Conservation (phyloP, 2,329 filamentous ascomycete species). For the Amauroascus niger region DNA sequence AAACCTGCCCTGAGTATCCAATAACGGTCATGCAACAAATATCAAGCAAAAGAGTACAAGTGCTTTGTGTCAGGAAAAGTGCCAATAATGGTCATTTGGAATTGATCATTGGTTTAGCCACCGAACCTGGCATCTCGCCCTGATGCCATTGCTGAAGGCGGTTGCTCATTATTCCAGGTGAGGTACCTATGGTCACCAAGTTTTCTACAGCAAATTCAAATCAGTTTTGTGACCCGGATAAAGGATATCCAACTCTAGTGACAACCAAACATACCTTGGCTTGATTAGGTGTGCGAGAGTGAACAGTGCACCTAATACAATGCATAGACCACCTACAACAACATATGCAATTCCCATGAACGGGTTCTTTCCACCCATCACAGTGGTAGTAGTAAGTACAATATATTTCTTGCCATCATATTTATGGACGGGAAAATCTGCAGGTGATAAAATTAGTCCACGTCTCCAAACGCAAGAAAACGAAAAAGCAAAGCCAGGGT, state of each 20-base stretch:
- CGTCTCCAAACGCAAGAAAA: neutral
- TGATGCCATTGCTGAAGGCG: slow-evolving; percentile 46
- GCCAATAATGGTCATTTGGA: neutral
- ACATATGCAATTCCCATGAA: slow-evolving; percentile 96
- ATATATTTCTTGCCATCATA: slow-evolving; percentile 87
- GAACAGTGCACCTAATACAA: slow-evolving; percentile 78
- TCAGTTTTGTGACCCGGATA: slow-evolving; percentile 3
- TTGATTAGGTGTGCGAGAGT: slow-evolving; percentile 83
- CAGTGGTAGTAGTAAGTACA: slow-evolving; percentile 76
- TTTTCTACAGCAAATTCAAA: slow-evolving; percentile 56
- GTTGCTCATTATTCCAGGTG: slow-evolving; percentile 76
- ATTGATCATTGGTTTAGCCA: slow-evolving; percentile 13
- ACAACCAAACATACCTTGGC: slow-evolving; percentile 55
- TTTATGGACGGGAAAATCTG: slow-evolving; percentile 68
- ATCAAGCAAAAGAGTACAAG: neutral
- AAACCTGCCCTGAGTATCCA: slow-evolving; percentile 1
- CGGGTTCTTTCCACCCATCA: slow-evolving; percentile 89
- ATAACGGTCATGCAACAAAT: neutral
- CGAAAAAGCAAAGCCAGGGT: neutral
- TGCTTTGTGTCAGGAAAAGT: neutral
- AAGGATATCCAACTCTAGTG: neutral
- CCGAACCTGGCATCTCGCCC: slow-evolving; percentile 44
- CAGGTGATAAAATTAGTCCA: slow-evolving; percentile 9
- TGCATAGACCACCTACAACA: slow-evolving; percentile 85
- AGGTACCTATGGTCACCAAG: slow-evolving; percentile 95